Conservation (phyloP, 768 basidiomycete genomes). For the Sistotremastrum suecicum region DNA sequence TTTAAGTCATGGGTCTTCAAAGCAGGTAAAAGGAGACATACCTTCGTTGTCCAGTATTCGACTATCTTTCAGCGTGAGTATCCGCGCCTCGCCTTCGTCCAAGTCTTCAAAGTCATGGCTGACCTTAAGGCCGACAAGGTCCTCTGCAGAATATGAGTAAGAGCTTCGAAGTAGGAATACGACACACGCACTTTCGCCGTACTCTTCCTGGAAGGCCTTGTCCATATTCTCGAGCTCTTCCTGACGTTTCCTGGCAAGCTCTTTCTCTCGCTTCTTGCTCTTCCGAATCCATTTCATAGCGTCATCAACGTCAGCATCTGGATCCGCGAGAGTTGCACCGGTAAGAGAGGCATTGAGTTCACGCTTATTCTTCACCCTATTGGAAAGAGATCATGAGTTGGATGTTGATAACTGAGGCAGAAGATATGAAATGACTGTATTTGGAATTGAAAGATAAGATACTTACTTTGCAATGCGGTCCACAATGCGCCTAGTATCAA, state of each 20-base stretch:
- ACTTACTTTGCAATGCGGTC: slow-evolving; percentile 85
- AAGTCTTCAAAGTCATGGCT: slow-evolving; percentile 87
- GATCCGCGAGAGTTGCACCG: slow-evolving; percentile 85
- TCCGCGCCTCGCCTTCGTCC: slow-evolving; percentile 86
- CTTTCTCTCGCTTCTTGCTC: slow-evolving; percentile 83
- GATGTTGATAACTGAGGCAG: slow-evolving; percentile 13
- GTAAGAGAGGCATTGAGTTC: slow-evolving; percentile 88
- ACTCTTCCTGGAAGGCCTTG: slow-evolving; percentile 58
- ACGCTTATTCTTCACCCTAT: slow-evolving; percentile 83
- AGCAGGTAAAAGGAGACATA: slow-evolving; percentile 16
- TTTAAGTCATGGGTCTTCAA: neutral
- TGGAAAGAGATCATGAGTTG: neutral
- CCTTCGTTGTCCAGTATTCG: slow-evolving; percentile 94
- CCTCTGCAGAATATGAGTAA: slow-evolving; percentile 35
- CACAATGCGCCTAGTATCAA: slow-evolving; percentile 40
- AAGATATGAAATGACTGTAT: slow-evolving; percentile 33
- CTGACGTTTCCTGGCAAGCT: slow-evolving; percentile 70
- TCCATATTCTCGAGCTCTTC: slow-evolving; percentile 79
- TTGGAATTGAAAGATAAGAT: slow-evolving; percentile 12
- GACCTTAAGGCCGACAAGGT: slow-evolving; percentile 89
- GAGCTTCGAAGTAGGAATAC: neutral
- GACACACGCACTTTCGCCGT: slow-evolving; percentile 65
- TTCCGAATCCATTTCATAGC: slow-evolving; percentile 84
- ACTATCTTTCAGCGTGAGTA: slow-evolving; percentile 94
- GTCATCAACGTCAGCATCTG: slow-evolving; percentile 63